Base-by-base conservation (phyloP, 805 yeast species). In the Candida endomychidarum region DNA sequence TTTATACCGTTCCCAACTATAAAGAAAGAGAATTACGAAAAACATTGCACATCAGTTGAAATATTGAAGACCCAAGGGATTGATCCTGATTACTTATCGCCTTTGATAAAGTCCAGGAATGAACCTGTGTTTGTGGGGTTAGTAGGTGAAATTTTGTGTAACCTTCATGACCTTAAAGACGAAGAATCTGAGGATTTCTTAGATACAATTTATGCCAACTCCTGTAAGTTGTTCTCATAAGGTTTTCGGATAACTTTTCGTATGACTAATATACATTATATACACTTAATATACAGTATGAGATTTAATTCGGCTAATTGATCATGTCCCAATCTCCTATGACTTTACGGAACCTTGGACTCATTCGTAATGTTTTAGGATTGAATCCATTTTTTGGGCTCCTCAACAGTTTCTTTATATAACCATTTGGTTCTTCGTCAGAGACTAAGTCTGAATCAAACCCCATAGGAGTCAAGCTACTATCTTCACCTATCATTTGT, bases 41-140 rank as follows among this genome's bases (percentile, higher is more conserved):
- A 69, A 38, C 70, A 67, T 42, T 36, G 21, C 23, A 39, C 26
- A 1, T 41, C 46, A 3, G 54, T 54, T 1, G 44, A 47, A 19
- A 25, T 24, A 5, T 40, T 43, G 14, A 37, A 31, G 2, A 8
- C 32, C 8, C 25, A 16, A 14, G 31, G 34, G 6, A 27, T 49
- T 4, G 45, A 51, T 5, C 31, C 40, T 15, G 40, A 20, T 2
- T 53, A 54, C 9, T 54, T 58, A 31, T 49, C 56, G 12, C 80
- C 81, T 3, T 48, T 87, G 69, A 75, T 93, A 30, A 84, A 84
- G 48, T 83, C 91, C 0, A 73, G 99, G 54, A 89, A 93, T 58
- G 99, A 93, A 60, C 99, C 99, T 0, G 89, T 95, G 37, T 74
- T 78, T 31, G 79, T 93, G 39, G 87, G 88, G 2, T 78, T 80